Base-by-base conservation (phyloP, 169 alveolate genomes). In the Plasmodium gonderi region DNA sequence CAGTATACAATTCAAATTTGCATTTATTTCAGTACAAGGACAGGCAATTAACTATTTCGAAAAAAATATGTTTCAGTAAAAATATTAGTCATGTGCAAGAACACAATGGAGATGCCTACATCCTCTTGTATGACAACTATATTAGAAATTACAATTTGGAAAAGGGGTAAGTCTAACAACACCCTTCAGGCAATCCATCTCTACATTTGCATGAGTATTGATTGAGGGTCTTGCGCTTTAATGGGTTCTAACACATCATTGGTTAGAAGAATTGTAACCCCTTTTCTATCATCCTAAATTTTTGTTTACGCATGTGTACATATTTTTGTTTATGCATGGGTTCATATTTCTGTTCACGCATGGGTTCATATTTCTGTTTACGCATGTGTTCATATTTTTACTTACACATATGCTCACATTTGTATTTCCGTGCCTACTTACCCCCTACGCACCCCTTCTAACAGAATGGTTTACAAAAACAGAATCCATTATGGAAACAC, bases 101-200 rank as follows among this genome's bases (percentile, higher is more conserved):
- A 42, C 14, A 65, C 47, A 76, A 87, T 67, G 93, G 69, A 51
- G 68, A 47, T 45, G 31, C 23, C 4, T 87, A 87, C 33, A 74
- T 87, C 8, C 67, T 87, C 23, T 38, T 67, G 26, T 20, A 51
- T 42, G 93, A 87, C 11, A 87, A 75, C 68, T 87, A 75, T 38
- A 20, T 76, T 20, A 54, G 93, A 60, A 87, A 51, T 42, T 87
- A 76, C 33, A 77, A 87, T 26, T 17, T 87, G 69, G 80, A 54
- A 20, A 87, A 87, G 36, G 93, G 89, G 93, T 87, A 87, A 87
- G 87, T 9, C 2, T 17, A 49, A 79, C n/a, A n/a, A n/a, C n/a
- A n/a, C n/a, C n/a, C n/a, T n/a, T n/a, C n/a, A n/a, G n/a, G n/a
- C n/a, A n/a, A n/a, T n/a, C n/a, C n/a, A n/a, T n/a, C n/a, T n/a